Base-by-base conservation (phyloP, 1,284 basidiomycete species). In the Moniliophthora roreri region DNA sequence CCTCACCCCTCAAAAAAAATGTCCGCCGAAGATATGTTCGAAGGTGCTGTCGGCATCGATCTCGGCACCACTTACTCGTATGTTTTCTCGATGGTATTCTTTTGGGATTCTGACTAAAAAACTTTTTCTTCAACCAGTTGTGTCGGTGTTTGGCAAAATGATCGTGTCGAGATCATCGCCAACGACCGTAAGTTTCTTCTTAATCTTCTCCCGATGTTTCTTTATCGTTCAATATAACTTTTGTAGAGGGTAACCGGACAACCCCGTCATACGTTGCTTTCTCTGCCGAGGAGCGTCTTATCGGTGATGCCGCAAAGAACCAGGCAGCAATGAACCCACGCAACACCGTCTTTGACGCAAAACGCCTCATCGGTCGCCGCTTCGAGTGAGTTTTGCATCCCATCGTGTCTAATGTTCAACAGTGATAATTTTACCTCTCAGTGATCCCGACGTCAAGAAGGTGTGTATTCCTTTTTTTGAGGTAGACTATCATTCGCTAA, bases 231-330 rank as follows among this genome's bases (percentile, higher is more conserved):
- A 21, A 20, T 41, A 52, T 56, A 46, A 35, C 45, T 44, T 52
- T n/a, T 56, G 28, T 67, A 93, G 93, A 97, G 91, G 96, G 95
- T 69, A 98, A 98, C 87, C 87, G 96, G 64, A 98, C 96, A 66
- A 98, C 96, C 54, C 96, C 96, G 54, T 99, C 96, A 63, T 98
- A 98, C 78, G 96, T 98, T 75, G 94, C 96, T 65, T 98, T 99
- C 84, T 95, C 94, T 63, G 78, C 93, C 60, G 91, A 91, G 73
- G 96, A 99, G 84, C 95, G 96, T 81, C 80, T 99, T 72, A 98
- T 98, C 69, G 96, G 95, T 74, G 96, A 98, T 85, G 94, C 94
- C 65, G 96, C 95, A 62, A 98, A 98, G 82, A 98, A 98, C 78
- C 89, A 94, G 80, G 87, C 90, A 64, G 93, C 95, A 69, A 95